A percentile compares a stretch with the other conserved stretches of the same genome.
Evolutionary conservation across 345 rosid species (phyloP).

Genomic region (Eucalyptus coolabah): DNA sequence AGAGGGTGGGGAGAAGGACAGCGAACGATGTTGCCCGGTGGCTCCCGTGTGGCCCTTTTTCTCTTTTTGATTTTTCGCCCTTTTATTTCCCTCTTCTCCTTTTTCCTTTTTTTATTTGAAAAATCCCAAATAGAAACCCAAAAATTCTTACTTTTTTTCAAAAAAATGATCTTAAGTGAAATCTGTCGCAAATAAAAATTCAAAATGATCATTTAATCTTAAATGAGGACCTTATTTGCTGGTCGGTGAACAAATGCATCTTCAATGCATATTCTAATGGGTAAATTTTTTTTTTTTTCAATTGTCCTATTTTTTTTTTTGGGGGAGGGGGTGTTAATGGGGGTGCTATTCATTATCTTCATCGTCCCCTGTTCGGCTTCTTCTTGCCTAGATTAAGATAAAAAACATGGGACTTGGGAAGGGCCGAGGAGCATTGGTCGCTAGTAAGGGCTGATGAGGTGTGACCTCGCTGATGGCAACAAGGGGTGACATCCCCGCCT

Average conservation of each 20-base stretch:
- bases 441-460: fast-evolving
- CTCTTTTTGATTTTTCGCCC: not conserved
- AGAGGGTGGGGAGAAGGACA: not conserved
- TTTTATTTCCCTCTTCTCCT: not conserved
- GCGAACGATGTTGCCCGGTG: not conserved
- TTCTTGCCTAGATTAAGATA: too few relatives aligned
- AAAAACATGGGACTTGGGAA: fast-evolving
- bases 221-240: fast-evolving
- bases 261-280: too few relatives aligned
- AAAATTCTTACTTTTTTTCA: fast-evolving
- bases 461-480: fast-evolving
- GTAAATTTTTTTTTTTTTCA: fast-evolving
- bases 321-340: fast-evolving
- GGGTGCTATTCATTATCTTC: too few relatives aligned
- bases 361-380: fast-evolving
- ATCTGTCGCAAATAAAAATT: fast-evolving
- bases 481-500: fast-evolving
- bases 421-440: fast-evolving
- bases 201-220: fast-evolving
- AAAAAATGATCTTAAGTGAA: fast-evolving
- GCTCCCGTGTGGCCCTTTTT: not conserved
- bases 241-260: fast-evolving
- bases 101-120: not conserved
- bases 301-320: too few relatives aligned
- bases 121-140: too few relatives aligned